Evolutionary conservation across 2,329 filamentous ascomycete species (phyloP).

Genomic region (Alternaria conjuncta): DNA sequence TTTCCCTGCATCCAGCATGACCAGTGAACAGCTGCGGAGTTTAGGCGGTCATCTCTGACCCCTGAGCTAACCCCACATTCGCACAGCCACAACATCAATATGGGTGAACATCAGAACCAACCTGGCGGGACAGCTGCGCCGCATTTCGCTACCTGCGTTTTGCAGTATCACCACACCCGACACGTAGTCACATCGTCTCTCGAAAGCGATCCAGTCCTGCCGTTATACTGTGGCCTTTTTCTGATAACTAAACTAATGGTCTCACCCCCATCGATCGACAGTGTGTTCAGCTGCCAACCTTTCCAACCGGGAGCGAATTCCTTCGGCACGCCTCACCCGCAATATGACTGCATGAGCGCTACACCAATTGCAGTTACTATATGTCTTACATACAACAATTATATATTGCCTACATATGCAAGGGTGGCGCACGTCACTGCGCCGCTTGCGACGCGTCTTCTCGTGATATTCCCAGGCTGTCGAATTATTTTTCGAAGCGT

Average conservation of each 20-base stretch:
- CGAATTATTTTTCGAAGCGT: neutral
- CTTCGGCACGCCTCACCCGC: constrained; percentile 13
- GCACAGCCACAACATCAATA: constrained; percentile 16
- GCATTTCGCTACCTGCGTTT: neutral
- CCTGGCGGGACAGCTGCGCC: neutral
- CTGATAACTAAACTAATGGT: neutral
- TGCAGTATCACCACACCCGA: neutral
- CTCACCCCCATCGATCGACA: neutral
- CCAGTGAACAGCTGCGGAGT: neutral
- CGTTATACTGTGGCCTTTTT: neutral
- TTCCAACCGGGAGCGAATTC: neutral
- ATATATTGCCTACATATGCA: constrained; percentile 18
- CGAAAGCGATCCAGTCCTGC: neutral
- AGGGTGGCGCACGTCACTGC: neutral
- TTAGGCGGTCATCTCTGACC: constrained; percentile 3
- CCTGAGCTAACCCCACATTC: neutral
- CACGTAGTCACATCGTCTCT: neutral
- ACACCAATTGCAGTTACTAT: neutral
- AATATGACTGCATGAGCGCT: constrained; percentile 11
- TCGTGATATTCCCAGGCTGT: neutral
- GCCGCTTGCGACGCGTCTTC: constrained; percentile 4
- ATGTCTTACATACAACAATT: constrained; percentile 1
- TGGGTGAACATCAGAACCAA: constrained; percentile 1
- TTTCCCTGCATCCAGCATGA: neutral
- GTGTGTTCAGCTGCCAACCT: neutral